Percentiles rank a stretch among this genome's conserved stretches.
These are phyloP conservation scores for Tilletiaria anomala DNA, from an alignment of 1,284 basidiomycete species.

Conservation along the genomic window DNA sequence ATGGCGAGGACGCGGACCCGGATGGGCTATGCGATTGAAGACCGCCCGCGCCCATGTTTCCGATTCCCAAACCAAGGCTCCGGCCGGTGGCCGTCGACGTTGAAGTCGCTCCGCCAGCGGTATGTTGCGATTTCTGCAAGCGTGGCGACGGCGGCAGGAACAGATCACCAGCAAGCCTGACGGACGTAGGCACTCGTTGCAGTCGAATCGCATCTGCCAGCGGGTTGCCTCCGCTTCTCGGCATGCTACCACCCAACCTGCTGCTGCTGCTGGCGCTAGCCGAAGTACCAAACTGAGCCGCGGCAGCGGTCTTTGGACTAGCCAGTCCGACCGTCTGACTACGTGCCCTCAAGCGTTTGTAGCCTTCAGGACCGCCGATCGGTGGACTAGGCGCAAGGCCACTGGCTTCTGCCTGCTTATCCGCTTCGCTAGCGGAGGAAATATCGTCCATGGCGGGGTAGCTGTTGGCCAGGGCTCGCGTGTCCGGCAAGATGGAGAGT, in stretches of 20 bases:
- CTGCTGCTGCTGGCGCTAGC: neutral
- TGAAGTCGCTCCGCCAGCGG: too few species aligned
- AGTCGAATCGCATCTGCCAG: constrained; percentile 43
- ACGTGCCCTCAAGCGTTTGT: neutral
- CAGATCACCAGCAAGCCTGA: constrained; percentile 45
- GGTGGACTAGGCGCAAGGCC: too few species aligned
- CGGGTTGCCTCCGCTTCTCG: constrained; percentile 1
- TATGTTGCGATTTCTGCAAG: too few species aligned
- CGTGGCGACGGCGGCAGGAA: constrained; percentile 9
- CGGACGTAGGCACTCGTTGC: constrained; percentile 46
- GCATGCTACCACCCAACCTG: neutral
- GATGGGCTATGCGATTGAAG: too few species aligned
- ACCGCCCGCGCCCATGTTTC: too few species aligned
- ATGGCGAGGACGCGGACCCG: too few species aligned
- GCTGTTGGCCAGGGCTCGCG: constrained; percentile 6
- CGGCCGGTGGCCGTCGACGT: too few species aligned
- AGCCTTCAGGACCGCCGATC: neutral
- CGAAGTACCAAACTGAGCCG: neutral
- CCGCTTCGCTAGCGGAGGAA: neutral
- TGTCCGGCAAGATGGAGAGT: constrained; percentile 8
- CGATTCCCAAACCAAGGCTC: too few species aligned
- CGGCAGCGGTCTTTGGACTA: neutral
- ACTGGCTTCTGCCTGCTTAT: neutral
- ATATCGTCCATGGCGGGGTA: constrained; percentile 7
- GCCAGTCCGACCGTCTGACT: constrained; percentile 1